These are phyloP conservation scores for Excoecaria agallocha DNA, from an alignment of 345 rosid species.

Conservation along the genomic window DNA sequence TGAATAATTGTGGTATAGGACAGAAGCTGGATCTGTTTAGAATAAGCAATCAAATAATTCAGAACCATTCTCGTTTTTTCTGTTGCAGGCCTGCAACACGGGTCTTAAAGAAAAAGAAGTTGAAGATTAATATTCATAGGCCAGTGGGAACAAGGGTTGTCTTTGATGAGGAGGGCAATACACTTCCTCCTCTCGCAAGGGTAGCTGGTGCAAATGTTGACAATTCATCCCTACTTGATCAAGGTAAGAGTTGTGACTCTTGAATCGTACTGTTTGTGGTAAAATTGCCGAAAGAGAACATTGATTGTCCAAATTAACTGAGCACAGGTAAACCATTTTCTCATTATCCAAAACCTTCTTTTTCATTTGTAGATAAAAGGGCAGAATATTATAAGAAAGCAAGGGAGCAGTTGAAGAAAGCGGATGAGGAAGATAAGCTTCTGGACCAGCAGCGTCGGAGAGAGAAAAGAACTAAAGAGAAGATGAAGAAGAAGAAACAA, in stretches of 20 bases:
- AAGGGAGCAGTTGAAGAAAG: conserved; percentile 72
- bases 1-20: not conserved
- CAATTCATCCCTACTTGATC: conserved; percentile 44
- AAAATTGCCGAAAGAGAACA: not conserved
- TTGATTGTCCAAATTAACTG: not conserved
- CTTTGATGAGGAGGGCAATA: conserved; percentile 82
- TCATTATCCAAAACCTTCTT: not conserved
- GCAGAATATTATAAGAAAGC: conserved; percentile 57
- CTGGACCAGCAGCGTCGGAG: conserved; percentile 62
- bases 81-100: conserved; percentile 64
- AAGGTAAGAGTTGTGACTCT: conserved; percentile 42
- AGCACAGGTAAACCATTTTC: too few species aligned
- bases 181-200: conserved; percentile 75
- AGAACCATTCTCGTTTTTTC: not conserved
- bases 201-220: conserved; percentile 54
- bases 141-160: conserved; percentile 73
- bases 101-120: conserved; percentile 73
- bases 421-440: conserved; percentile 75
- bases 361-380: conserved; percentile 46
- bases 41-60: not conserved
- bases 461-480: conserved; percentile 65
- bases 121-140: conserved; percentile 79
- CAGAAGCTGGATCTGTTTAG: not conserved
- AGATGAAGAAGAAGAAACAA: conserved; percentile 68
- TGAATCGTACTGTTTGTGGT: not conserved